Base-by-base conservation (phyloP, 106 monocot species). In the Amphibolis antarctica region DNA sequence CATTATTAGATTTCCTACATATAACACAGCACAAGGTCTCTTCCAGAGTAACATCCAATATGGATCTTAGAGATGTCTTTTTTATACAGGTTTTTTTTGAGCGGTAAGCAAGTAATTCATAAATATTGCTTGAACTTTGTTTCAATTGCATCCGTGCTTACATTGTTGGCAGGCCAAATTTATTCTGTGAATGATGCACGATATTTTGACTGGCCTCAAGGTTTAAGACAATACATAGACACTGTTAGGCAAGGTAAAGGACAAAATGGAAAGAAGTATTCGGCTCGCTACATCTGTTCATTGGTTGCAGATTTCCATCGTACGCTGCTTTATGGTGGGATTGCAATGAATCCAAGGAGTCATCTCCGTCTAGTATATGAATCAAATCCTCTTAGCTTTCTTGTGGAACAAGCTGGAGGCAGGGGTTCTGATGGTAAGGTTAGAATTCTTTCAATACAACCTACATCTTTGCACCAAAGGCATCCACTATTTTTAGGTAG, bases 151-250 rank as follows among this genome's bases (percentile, higher is more conserved):
- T n/a, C n/a, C n/a, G n/a, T n/a, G n/a, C n/a, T n/a, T n/a, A n/a
- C n/a, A n/a, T n/a, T n/a, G n/a, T n/a, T n/a, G n/a, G n/a, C n/a
- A n/a, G 93, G 96, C 28, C 96, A 98, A 75, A 98, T 98, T 64
- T 98, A 90, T 78, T 98, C 96, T 26, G 90, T 98, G 9, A 98
- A 90, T 74, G 96, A 98, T 77, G 96, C 90, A 26, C 60, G 90
- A 19, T 98, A 98, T 74, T 98, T 90, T 48, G 96, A 98, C 66
- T 98, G 90, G 96, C 96, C 96, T 31, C 77, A 84, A 58, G 96
- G 90, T 31, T 79, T 98, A 51, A 90, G 82, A 71, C 60, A 55
- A 36, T 98, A 98, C 44, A 89, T 98, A 21, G 96, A 98, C 66
- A 82, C 86, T 1, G 65, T 98, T 9, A 77, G 87, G 63, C 90